Evolutionary conservation across 2,329 filamentous ascomycete genomes (phyloP).

Genomic region (Xylariaceae sp.): DNA sequence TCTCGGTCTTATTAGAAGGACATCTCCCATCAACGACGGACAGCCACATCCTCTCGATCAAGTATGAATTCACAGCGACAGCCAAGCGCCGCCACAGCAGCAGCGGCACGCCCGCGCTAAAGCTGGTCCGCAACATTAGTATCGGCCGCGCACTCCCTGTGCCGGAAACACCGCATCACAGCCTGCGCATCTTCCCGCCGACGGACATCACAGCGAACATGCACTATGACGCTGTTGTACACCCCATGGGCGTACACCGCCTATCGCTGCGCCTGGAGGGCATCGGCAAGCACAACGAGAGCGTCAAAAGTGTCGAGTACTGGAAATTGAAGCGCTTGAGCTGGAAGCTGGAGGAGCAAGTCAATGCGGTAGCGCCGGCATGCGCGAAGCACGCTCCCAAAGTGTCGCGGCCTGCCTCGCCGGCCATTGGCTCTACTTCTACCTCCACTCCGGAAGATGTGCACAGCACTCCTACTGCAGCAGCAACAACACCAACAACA

Average conservation of each 20-base stretch:
- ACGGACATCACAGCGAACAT: conserved; percentile 88
- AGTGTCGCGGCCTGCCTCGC: no score
- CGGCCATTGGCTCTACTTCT: no score
- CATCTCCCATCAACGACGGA: conserved; percentile 81
- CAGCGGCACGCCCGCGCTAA: conserved; percentile 57
- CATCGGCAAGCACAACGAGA: conserved; percentile 67
- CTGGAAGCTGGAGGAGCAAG: conserved; percentile 88
- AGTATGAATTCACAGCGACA: conserved; percentile 73
- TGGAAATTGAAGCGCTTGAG: conserved; percentile 90
- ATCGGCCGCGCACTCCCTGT: conserved; percentile 74
- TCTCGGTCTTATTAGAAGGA: conserved; percentile 81
- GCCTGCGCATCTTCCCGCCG: conserved; percentile 89
- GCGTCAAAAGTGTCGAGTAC: conserved; percentile 66
- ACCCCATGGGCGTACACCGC: conserved; percentile 79
- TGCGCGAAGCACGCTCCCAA: conserved; percentile 71
- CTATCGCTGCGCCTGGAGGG: conserved; percentile 80
- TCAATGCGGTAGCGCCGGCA: conserved; percentile 73
- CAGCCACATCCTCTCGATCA: conserved; percentile 65
- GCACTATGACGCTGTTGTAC: conserved; percentile 75
- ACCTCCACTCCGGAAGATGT: no score
- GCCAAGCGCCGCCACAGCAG: conserved; percentile 57
- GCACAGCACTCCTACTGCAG: conserved; percentile 32
- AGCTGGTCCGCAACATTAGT: conserved; percentile 63
- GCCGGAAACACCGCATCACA: conserved; percentile 78
- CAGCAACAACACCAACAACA: conserved; percentile 37